A percentile compares a stretch with the other conserved stretches of the same genome.
These are phyloP conservation scores for Dioscorea zingiberensis DNA, from an alignment of 106 monocot genomes.

Conservation along the genomic window DNA sequence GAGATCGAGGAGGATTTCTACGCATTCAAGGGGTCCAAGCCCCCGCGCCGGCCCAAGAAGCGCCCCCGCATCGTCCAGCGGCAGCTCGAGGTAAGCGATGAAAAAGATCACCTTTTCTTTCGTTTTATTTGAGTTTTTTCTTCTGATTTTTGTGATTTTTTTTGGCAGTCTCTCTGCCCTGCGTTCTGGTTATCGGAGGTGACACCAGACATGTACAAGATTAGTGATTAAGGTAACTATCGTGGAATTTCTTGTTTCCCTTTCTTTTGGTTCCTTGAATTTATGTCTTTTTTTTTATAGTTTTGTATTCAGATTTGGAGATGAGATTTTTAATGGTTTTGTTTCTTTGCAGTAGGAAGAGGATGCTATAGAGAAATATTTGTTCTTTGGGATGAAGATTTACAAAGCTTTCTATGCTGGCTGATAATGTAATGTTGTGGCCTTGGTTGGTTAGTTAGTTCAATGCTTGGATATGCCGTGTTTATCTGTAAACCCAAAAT, in stretches of 20 bases:
- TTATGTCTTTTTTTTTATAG: neutral
- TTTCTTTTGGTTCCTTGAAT: neutral
- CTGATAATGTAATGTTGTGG: neutral
- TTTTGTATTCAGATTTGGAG: neutral
- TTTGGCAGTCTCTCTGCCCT: conserved; percentile 2
- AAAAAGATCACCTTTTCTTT: neutral
- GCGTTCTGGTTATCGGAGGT: conserved; percentile 10
- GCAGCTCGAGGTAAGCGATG: conserved; percentile 5
- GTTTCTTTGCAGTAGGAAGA: neutral
- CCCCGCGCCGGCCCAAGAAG: conserved; percentile 22
- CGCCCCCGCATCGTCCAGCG: conserved; percentile 3
- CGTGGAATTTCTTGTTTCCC: neutral
- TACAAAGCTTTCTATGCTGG: neutral
- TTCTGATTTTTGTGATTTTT: neutral
- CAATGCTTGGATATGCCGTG: neutral
- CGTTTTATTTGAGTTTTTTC: neutral
- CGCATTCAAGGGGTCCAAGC: conserved; percentile 23
- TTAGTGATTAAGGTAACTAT: neutral
- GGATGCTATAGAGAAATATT: neutral
- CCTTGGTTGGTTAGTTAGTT: neutral
- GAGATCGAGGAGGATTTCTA: conserved; percentile 47
- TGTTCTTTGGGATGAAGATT: neutral
- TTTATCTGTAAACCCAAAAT: neutral
- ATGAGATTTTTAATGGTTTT: neutral
- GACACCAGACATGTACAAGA: neutral